Conservation (phyloP, 2,329 filamentous ascomycete species). For the Cordyceps farinosa region DNA sequence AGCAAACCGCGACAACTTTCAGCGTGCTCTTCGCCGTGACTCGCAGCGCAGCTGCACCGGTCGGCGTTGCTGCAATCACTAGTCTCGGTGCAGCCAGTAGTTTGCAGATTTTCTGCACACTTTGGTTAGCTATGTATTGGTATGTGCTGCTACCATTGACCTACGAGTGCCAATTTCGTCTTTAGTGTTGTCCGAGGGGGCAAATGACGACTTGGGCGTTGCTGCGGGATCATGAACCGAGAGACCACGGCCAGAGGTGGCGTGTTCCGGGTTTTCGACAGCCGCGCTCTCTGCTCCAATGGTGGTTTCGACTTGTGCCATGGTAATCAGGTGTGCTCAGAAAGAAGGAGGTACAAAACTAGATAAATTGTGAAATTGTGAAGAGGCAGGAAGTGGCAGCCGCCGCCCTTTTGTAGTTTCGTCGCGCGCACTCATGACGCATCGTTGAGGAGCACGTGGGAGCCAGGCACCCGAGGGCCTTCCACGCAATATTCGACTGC, state of each 20-base stretch:
- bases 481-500: background rate
- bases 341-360: background rate
- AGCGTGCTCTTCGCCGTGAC: background rate
- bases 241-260: background rate
- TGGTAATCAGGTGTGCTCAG: background rate
- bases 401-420: background rate
- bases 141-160: background rate
- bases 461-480: background rate
- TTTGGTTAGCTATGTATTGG: background rate
- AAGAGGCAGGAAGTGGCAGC: background rate
- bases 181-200: background rate
- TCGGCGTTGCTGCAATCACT: background rate
- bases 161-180: background rate
- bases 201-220: background rate
- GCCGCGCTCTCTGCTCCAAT: background rate
- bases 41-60: background rate
- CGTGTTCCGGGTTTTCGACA: background rate
- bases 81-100: background rate
- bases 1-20: background rate
- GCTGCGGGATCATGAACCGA: background rate
- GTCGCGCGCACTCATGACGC: background rate
- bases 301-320: background rate
- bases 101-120: background rate
- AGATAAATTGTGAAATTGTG: background rate
- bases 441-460: background rate